Base-by-base conservation (phyloP, 768 basidiomycete species). In the Tubosaeta brunneosetosa region DNA sequence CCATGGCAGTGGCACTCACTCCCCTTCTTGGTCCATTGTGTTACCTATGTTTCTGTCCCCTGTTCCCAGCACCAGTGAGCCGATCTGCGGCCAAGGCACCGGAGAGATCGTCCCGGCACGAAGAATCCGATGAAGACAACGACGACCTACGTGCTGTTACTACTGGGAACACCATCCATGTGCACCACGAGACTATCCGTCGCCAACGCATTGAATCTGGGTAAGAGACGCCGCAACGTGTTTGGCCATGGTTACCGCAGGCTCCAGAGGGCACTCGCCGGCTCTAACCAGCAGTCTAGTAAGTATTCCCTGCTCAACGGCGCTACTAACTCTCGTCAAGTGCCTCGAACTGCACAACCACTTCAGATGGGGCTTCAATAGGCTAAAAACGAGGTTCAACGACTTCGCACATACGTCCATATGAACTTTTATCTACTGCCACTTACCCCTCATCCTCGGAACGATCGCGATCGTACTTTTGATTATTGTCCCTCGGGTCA, bases 181-280 rank as follows among this genome's bases (percentile, higher is more conserved):
- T 77, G 73, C 89, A 91, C 71, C 87, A 89, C 66, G 91, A 93
- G 77, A 88, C 89, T 51, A 89, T 93, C 63, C 88, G 29, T 29
- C 84, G 84, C 66, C 90, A 92, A 75, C 88, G 91, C 72, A 93
- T 93, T 74, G 90, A 92, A 77, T 91, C 90, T 26, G 91, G 92
- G 76, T 88, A 22, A 94, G 77, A 78, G 91, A 60, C 81, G 92
- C 60, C 83, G 93, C 34, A 91, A 94, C 62, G 93, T 94, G 72
- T 87, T 94, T 66, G 78, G 93, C 51, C 91, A 94, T 53, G 92
- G 91, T 54, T 95, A 94, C 73, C 82, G 85, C 61, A 82, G 87
- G 52, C 84, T 94, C 74, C 91, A 91, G 81, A 87, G 91, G 62
- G 86, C 85, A 51, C 84, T 95, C 61, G 93, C 93, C 26, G 78